Conservation (phyloP, 2,329 filamentous ascomycete species). For the Claviceps spartinae region DNA sequence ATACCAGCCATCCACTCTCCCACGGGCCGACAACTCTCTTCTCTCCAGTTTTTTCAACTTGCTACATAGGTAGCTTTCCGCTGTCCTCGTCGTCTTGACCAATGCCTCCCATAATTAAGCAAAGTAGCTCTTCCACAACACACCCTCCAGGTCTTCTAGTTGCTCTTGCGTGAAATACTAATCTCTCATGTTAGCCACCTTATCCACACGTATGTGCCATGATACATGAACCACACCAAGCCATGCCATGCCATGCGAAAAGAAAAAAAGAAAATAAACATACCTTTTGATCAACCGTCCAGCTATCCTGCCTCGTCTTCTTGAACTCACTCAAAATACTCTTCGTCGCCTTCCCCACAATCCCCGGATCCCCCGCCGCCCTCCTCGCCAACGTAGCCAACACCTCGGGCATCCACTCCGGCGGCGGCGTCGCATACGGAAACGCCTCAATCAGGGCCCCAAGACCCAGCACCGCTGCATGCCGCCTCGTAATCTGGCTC, state of each 20-base stretch:
- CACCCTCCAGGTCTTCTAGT: constrained; percentile 86
- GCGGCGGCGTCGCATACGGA: constrained; percentile 87
- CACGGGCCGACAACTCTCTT: not conserved
- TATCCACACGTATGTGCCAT: not conserved
- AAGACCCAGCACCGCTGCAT: constrained; percentile 83
- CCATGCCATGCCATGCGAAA: not conserved
- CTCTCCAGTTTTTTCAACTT: not conserved
- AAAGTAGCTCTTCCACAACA: constrained; percentile 99
- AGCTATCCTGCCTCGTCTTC: constrained; percentile 97
- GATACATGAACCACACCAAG: not conserved
- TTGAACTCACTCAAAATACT: constrained; percentile 92
- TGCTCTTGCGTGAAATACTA: constrained; percentile 82
- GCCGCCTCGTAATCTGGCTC: constrained; percentile 65
- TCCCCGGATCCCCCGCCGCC: constrained; percentile 77
- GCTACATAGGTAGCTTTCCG: not conserved
- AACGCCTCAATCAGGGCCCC: constrained; percentile 90
- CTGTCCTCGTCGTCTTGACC: not conserved
- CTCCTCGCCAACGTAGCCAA: constrained; percentile 72
- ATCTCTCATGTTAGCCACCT: not conserved
- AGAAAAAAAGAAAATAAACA: not conserved
- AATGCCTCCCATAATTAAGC: constrained; percentile 36
- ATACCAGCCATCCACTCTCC: no score
- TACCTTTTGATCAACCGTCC: constrained; percentile 97
- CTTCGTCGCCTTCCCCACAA: constrained; percentile 94
- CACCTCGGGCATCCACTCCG: constrained; percentile 85